These are phyloP conservation scores for Phytomonas sp. DNA, from an alignment of 208 protist genomes.

Conservation along the genomic window DNA sequence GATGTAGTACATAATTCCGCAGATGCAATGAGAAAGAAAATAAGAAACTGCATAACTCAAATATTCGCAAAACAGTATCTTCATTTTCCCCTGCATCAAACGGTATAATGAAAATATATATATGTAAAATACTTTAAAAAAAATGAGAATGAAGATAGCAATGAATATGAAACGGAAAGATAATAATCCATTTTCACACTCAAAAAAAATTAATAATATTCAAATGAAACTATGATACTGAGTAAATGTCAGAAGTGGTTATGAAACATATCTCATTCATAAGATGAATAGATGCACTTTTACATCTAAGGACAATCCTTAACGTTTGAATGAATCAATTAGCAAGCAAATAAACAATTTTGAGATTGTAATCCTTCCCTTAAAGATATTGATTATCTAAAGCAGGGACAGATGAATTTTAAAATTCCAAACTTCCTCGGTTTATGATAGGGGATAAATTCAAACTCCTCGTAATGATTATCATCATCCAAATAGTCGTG, in stretches of 20 bases:
- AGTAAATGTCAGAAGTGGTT: background rate
- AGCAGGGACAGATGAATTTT: background rate
- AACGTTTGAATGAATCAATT: background rate
- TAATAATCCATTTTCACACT: background rate
- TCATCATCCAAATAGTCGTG: background rate
- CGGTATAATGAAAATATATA: background rate
- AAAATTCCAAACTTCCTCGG: background rate
- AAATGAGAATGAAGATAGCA: background rate
- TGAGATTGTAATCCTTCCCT: background rate
- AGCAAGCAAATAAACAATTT: constrained; percentile 3
- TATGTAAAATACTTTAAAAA: constrained; percentile 1
- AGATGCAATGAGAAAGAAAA: too few relatives aligned
- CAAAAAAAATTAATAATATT: background rate
- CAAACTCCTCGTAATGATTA: background rate
- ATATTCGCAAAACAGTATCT: background rate
- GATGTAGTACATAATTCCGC: too few relatives aligned
- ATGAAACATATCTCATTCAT: background rate
- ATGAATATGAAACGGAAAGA: constrained; percentile 3
- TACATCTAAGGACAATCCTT: background rate
- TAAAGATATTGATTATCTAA: background rate
- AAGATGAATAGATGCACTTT: background rate
- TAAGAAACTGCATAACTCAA: background rate
- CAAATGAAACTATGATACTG: background rate
- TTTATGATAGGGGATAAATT: background rate
- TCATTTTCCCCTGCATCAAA: background rate